Evolutionary conservation across 2,329 filamentous ascomycete genomes (phyloP).

Genomic region (Trichophyton mentagrophytes): DNA sequence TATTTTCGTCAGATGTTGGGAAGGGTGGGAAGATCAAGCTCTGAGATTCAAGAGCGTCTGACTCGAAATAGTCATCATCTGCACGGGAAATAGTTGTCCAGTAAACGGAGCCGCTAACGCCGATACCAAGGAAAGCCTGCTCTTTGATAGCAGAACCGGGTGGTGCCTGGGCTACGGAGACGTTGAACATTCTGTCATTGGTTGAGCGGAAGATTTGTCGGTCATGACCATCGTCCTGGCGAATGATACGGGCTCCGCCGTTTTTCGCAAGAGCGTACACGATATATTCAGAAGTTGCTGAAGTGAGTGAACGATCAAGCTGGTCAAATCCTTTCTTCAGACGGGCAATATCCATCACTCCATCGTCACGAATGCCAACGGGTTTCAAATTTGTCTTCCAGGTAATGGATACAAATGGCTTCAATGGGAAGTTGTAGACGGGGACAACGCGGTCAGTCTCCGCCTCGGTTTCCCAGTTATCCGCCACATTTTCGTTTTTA

Average conservation of each 20-base stretch:
- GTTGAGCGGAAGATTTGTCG: conserved; percentile 84
- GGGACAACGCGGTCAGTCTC: conserved; percentile 46
- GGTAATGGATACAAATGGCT: conserved; percentile 83
- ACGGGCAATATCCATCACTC: conserved; percentile 82
- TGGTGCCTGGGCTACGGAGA: conserved; percentile 63
- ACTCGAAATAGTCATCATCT: conserved; percentile 66
- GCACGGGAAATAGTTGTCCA: conserved; percentile 72
- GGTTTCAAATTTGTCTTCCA: conserved; percentile 43
- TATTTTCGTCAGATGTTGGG: conserved; percentile 73
- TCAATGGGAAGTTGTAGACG: conserved; percentile 94
- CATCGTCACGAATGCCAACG: conserved; percentile 58
- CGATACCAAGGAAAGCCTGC: conserved; percentile 81
- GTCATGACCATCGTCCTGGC: conserved; percentile 84
- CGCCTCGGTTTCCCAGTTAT: conserved; percentile 48
- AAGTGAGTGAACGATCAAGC: conserved; percentile 83
- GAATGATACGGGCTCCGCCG: conserved; percentile 81
- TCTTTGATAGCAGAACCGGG: conserved; percentile 44
- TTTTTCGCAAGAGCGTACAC: conserved; percentile 89
- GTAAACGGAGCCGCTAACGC: conserved; percentile 91
- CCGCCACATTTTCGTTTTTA: conserved; percentile 9
- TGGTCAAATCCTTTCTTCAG: conserved; percentile 98
- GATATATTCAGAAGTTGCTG: conserved; percentile 82
- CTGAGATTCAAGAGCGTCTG: conserved; percentile 66
- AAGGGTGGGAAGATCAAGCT: conserved; percentile 84
- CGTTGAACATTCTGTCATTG: conserved; percentile 88